Evolutionary conservation across 2,329 filamentous ascomycete species (phyloP), one percentile per base, ranked within the genome.

Genomic region (Eurotiales sp.): DNA sequence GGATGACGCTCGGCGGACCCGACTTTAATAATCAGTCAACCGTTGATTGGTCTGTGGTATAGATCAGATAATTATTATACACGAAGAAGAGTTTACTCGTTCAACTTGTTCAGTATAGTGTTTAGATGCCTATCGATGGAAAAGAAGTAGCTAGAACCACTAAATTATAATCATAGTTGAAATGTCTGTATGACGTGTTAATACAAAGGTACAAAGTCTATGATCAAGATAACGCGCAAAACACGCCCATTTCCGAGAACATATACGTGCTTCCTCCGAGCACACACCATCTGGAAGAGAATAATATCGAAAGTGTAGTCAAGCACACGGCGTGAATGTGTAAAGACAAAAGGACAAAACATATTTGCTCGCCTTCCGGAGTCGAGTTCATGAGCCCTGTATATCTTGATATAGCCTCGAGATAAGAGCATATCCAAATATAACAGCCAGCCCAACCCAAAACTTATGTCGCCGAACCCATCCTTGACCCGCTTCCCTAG

Each of bases 381-480:
- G 27, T 14, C 29, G 37, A 12, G 50, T 55, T 34, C n/a, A 41
- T 66, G 56, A 68, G 54, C 60, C 63, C 54, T 64, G 65, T 37
- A 70, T 71, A 44, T 80, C 77, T 34, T 84, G 83, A 29, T 96
- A 70, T 12, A 95, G 68, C 59, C 92, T 79, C 27, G 89, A 87
- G 51, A 95, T 77, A 45, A 96, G 71, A 10, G 95, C 90, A 70
- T 96, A 97, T 14, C 86, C 71, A 64, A 97, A 87, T 23, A 96
- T 76, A 15, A 83, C 71, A 0, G 78, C 83, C 8, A 88, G 81
- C 1, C 83, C 79, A 42, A 96, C 74, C 62, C 87, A 78, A 56
- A 91, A 77, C 72, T 90, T 93, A 72, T 96, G 88, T 56, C 84
- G 81, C 58, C 83, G 79, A 56, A 95, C 68, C 89, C 90, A 97